A percentile compares a stretch with the other conserved stretches of the same genome.
These are phyloP conservation scores for Cryptosporidium sp. DNA, from an alignment of 169 alveolate species.

Conservation along the genomic window DNA sequence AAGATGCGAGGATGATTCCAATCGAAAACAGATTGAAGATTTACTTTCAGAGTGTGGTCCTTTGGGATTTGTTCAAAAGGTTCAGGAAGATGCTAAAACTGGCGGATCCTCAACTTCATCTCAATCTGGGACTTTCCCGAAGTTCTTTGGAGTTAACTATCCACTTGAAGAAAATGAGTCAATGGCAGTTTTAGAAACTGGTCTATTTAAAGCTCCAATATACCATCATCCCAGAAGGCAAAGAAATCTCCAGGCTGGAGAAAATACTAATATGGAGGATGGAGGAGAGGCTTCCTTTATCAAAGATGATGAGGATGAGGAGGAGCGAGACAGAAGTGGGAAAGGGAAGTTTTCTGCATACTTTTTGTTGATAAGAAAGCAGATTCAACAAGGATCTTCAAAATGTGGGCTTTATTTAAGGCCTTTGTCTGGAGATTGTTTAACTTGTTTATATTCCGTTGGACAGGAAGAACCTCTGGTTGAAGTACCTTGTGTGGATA, in stretches of 20 bases:
- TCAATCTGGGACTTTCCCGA: not conserved
- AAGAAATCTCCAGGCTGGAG: not conserved
- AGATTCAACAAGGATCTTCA: conserved; percentile 21
- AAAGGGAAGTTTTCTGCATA: conserved; percentile 32
- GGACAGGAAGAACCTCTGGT: conserved; percentile 90
- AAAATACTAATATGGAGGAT: conserved; percentile 1
- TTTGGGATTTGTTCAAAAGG: conserved; percentile 23
- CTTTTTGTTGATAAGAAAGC: conserved; percentile 43
- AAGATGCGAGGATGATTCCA: conserved; percentile 62
- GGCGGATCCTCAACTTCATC: conserved; percentile 67
- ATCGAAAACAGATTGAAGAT: conserved; percentile 27
- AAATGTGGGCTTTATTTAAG: conserved; percentile 39
- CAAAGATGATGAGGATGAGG: conserved; percentile 51
- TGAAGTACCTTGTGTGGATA: conserved; percentile 84
- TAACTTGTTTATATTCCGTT: conserved; percentile 83
- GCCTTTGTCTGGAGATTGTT: conserved; percentile 48
- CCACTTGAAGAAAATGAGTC: conserved; percentile 76
- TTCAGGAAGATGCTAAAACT: conserved; percentile 31
- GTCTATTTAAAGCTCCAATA: conserved; percentile 83
- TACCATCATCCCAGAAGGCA: conserved; percentile 80
- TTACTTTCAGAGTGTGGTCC: conserved; percentile 51
- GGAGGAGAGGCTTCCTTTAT: conserved; percentile 31
- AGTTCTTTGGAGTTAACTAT: conserved; percentile 62
- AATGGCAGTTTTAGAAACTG: conserved; percentile 81
- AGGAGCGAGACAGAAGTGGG: conserved; percentile 77